These are phyloP conservation scores for Haematococcus sp. DNA, from an alignment of 139 green algal genomes.

Conservation along the genomic window DNA sequence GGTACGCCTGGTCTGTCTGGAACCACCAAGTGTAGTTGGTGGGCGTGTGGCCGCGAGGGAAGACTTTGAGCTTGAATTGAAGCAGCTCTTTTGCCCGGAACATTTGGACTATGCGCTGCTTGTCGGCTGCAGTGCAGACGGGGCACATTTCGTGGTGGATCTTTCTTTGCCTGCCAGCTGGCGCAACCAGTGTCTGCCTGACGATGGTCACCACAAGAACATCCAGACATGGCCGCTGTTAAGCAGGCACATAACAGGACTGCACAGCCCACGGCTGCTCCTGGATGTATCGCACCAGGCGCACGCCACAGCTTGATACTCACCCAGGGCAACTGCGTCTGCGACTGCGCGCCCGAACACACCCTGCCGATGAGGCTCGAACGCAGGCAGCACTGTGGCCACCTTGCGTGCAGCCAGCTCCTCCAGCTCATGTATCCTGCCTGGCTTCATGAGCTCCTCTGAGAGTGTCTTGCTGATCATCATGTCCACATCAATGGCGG, in stretches of 20 bases:
- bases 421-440: conserved; percentile 14
- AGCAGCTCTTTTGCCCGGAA: conserved; percentile 17
- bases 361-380: conserved; percentile 29
- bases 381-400: conserved; percentile 35
- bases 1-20: conserved; percentile 9
- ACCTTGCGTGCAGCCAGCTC: background rate
- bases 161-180: too few relatives aligned
- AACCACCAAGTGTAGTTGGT: conserved; percentile 36
- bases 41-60: conserved; percentile 39
- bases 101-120: background rate
- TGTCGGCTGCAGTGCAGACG: too few relatives aligned
- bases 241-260: too few relatives aligned
- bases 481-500: conserved; percentile 48
- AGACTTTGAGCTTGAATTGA: conserved; percentile 46
- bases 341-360: conserved; percentile 6
- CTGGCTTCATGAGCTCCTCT: conserved; percentile 14
- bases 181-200: too few relatives aligned
- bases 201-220: too few relatives aligned
- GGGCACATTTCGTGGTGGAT: too few relatives aligned
- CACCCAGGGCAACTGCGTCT: conserved; percentile 9
- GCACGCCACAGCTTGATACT: background rate
- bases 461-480: conserved; percentile 24
- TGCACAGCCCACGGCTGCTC: too few relatives aligned
- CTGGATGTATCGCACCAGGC: too few relatives aligned
- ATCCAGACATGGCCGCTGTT: too few relatives aligned